Conservation (phyloP, 31 red algal genomes). For the Porphyra umbilicalis region DNA sequence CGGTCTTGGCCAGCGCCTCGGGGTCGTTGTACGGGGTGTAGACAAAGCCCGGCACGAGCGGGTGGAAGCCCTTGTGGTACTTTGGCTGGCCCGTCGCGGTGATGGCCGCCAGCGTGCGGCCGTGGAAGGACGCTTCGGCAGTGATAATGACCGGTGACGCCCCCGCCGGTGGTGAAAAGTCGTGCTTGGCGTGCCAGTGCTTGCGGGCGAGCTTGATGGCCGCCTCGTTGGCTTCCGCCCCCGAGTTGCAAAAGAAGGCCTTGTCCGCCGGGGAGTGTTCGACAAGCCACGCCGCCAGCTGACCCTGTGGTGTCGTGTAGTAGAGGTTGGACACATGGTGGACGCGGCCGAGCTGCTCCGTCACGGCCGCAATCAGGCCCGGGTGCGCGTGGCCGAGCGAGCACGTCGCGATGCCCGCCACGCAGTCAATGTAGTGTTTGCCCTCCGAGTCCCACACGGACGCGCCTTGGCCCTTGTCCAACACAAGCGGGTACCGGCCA, state of each 20-base stretch:
- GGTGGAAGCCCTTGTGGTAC: slow-evolving; percentile 55
- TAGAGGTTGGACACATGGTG: slow-evolving; percentile 77
- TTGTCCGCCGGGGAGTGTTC: slow-evolving; percentile 69
- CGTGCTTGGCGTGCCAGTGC: slow-evolving; percentile 36
- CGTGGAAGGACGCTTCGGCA: slow-evolving; percentile 74
- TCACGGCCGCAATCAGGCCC: slow-evolving; percentile 40
- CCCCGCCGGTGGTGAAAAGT: background rate
- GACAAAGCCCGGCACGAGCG: slow-evolving; percentile 67
- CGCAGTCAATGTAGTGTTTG: slow-evolving; percentile 72
- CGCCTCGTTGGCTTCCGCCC: slow-evolving; percentile 91
- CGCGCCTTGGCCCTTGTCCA: slow-evolving; percentile 52
- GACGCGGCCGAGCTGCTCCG: slow-evolving; percentile 37
- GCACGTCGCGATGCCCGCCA: slow-evolving; percentile 88
- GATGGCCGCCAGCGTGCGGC: slow-evolving; percentile 76
- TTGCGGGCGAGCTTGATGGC: slow-evolving; percentile 92
- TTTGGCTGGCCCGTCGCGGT: slow-evolving; percentile 88
- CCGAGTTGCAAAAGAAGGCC: slow-evolving; percentile 91
- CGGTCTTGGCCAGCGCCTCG: slow-evolving; percentile 25
- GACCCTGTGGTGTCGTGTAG: slow-evolving; percentile 66
- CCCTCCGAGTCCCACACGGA: slow-evolving; percentile 48
- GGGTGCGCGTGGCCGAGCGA: slow-evolving; percentile 76
- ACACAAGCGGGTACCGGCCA: slow-evolving; percentile 42
- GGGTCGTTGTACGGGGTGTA: slow-evolving; percentile 75
- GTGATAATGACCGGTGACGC: slow-evolving; percentile 55
- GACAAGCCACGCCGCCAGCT: slow-evolving; percentile 65